phyloP scores from a whole-genome alignment of 495 filamentous ascomycete species.

The Aspergillus ellipticus region DNA sequence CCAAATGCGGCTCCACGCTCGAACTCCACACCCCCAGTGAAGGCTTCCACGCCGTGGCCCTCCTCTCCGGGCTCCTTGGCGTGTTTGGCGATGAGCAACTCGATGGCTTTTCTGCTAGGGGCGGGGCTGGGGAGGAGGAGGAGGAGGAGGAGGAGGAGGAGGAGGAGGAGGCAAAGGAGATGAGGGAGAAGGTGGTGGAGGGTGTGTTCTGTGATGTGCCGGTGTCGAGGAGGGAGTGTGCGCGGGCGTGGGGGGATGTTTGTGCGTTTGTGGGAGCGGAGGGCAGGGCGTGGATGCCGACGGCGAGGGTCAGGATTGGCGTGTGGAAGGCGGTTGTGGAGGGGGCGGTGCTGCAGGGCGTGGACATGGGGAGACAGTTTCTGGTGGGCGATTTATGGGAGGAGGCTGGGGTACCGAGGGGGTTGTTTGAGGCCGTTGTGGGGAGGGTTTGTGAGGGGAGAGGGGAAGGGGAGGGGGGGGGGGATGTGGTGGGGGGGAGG shows the following conservation, averaged over 20 bases:
- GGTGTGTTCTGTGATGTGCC: constrained; percentile 43
- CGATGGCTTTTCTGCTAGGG: too few relatives aligned
- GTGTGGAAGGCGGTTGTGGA: constrained; percentile 48
- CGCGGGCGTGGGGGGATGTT: constrained; percentile 43
- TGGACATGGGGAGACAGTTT: constrained; percentile 46
- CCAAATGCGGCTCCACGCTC: constrained; percentile 70
- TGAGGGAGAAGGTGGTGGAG: constrained; percentile 16
- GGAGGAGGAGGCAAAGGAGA: not conserved
- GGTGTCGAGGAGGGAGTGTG: constrained; percentile 41
- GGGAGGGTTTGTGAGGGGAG: constrained; percentile 34
- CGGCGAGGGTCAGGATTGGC: constrained; percentile 33
- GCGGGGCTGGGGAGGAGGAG: not conserved
- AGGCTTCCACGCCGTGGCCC: constrained; percentile 31
- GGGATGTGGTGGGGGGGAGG: constrained; percentile 18
- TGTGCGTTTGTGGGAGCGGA: constrained; percentile 41
- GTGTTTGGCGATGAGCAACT: constrained; percentile 34
- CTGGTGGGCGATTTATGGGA: constrained; percentile 45
- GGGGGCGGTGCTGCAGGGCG: constrained; percentile 40
- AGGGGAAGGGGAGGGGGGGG: constrained; percentile 18
- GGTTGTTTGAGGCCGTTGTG: constrained; percentile 42
- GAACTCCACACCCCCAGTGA: constrained; percentile 49
- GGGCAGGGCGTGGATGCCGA: constrained; percentile 36
- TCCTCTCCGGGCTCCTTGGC: constrained; percentile 32
- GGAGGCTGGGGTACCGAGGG: constrained; percentile 36
- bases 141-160: too few relatives aligned